These are phyloP conservation scores for Melaleuca quinquenervia DNA, from an alignment of 345 rosid genomes.

Conservation along the genomic window DNA sequence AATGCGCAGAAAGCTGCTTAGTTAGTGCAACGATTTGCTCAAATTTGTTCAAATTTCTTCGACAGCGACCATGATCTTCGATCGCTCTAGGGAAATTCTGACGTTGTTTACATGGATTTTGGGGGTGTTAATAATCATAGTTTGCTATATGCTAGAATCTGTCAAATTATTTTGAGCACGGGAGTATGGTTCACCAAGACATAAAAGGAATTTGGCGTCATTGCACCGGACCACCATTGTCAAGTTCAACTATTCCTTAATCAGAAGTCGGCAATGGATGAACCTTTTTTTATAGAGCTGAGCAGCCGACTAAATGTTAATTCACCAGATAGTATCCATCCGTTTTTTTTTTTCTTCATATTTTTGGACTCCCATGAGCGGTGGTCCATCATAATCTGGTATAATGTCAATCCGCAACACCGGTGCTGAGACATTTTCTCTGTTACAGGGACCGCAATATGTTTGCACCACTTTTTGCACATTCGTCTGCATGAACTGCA, in stretches of 20 bases:
- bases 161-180: rapidly evolving
- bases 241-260: neutral
- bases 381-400: rapidly evolving
- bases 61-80: rapidly evolving
- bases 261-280: neutral
- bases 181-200: neutral
- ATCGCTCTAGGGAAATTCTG: neutral
- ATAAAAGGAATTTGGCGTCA: neutral
- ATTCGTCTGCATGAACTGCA: slow-evolving; percentile 79
- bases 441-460: slow-evolving; percentile 85
- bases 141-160: neutral
- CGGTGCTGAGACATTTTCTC: neutral
- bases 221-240: neutral
- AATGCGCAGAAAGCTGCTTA: neutral
- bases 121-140: neutral
- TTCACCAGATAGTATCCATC: neutral
- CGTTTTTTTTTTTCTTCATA: neutral
- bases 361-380: neutral
- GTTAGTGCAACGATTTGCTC: rapidly evolving
- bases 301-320: neutral
- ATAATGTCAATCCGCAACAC: rapidly evolving
- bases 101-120: neutral
- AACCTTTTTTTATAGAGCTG: neutral
- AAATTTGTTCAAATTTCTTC: neutral
- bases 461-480: slow-evolving; percentile 86